Percentiles rank a stretch among this genome's conserved stretches.
phyloP scores from a whole-genome alignment of 371 early-diverging fungal genomes.

The Mortierella sp. region DNA sequence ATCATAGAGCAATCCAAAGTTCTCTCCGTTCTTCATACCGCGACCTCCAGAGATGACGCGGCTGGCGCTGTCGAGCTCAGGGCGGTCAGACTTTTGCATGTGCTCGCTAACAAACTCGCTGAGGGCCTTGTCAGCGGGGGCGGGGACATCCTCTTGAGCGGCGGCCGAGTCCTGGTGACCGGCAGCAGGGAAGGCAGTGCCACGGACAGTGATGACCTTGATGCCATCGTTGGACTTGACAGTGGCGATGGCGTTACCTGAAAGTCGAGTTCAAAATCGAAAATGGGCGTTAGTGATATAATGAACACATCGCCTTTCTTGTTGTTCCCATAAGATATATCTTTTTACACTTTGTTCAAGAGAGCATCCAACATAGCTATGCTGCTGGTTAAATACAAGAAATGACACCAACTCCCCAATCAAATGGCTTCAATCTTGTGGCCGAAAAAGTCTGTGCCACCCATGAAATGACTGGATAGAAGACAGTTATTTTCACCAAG shows the following conservation, averaged over 20 bases:
- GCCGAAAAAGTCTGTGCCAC: too few species aligned
- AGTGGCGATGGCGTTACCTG: slow-evolving; percentile 96
- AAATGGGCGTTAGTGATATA: not conserved
- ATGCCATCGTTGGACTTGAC: slow-evolving; percentile 90
- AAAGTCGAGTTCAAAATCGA: not conserved
- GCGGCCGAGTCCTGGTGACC: slow-evolving; percentile 68
- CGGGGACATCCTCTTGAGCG: slow-evolving; percentile 74
- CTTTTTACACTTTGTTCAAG: too few species aligned
- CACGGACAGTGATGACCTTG: slow-evolving; percentile 93
- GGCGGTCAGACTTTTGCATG: slow-evolving; percentile 94
- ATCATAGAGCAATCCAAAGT: slow-evolving; percentile 92
- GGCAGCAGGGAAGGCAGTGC: slow-evolving; percentile 89
- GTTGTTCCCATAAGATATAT: too few species aligned
- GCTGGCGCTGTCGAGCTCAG: slow-evolving; percentile 91
- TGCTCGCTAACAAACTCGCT: slow-evolving; percentile 93
- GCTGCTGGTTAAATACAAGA: too few species aligned
- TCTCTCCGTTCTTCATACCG: slow-evolving; percentile 96
- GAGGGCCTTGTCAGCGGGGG: slow-evolving; percentile 63
- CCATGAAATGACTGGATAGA: too few species aligned
- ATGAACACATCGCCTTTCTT: too few species aligned
- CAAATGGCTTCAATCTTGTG: too few species aligned
- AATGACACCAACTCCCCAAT: too few species aligned
- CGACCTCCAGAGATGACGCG: slow-evolving; percentile 96
- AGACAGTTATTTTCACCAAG: too few species aligned
- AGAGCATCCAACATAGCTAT: too few species aligned